Evolutionary conservation across 2,329 filamentous ascomycete genomes (phyloP).

Genomic region (Thelonectria rubi): DNA sequence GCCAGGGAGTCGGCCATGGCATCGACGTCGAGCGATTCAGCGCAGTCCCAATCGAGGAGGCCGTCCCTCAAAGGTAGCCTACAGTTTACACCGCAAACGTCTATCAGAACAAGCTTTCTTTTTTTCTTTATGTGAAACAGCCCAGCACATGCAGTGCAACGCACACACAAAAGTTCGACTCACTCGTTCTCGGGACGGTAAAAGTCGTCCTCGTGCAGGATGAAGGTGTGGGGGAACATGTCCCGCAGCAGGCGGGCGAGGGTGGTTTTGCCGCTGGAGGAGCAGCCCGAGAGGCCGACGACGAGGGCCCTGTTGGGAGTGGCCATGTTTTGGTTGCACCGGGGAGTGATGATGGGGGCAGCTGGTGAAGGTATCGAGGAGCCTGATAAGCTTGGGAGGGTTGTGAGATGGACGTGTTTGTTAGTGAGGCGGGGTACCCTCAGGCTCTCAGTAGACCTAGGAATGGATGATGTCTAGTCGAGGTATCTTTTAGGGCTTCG

Average conservation of each 20-base stretch:
- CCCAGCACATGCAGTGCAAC: not conserved
- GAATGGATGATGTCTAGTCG: too few relatives aligned
- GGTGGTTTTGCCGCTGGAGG: conserved; percentile 94
- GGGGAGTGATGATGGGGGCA: not conserved
- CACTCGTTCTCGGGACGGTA: conserved; percentile 82
- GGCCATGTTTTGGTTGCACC: not conserved
- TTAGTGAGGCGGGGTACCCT: too few relatives aligned
- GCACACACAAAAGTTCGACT: too few relatives aligned
- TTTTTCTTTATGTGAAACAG: not conserved
- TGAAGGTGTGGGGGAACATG: conserved; percentile 80
- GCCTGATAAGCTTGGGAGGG: too few relatives aligned
- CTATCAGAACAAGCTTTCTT: not conserved
- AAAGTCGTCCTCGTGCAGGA: conserved; percentile 97
- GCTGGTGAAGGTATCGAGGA: not conserved
- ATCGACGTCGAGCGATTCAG: conserved; percentile 77
- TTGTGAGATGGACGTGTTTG: too few relatives aligned
- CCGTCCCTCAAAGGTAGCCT: conserved; percentile 65
- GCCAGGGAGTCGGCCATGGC: conserved; percentile 72
- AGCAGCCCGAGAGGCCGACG: conserved; percentile 87
- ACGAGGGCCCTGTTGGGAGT: conserved; percentile 63
- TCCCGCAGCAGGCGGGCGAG: conserved; percentile 84
- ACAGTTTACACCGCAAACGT: not conserved
- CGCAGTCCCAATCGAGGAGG: conserved; percentile 91
- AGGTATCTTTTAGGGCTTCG: too few relatives aligned
- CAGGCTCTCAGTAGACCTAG: too few relatives aligned